These are phyloP conservation scores for Exophiala alcalophila DNA, from an alignment of 2,329 filamentous ascomycete genomes.

Conservation along the genomic window DNA sequence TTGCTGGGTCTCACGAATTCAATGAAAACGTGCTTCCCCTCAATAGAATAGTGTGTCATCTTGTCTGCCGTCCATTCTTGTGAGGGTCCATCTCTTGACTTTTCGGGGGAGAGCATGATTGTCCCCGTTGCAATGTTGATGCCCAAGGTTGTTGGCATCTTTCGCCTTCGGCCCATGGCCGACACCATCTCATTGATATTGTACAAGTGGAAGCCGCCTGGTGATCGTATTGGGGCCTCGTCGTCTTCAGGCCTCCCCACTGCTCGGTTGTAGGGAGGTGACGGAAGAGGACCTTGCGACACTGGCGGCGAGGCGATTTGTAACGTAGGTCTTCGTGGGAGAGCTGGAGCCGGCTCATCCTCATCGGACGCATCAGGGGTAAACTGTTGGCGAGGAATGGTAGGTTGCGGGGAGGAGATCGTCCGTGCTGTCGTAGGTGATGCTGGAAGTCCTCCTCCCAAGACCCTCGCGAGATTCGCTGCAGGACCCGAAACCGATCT, in stretches of 20 bases:
- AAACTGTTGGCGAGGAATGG: conserved; percentile 53
- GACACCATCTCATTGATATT: conserved; percentile 97
- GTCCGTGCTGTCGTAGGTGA: conserved; percentile 34
- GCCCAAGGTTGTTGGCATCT: conserved; percentile 96
- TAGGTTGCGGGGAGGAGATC: conserved; percentile 37
- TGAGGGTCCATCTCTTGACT: conserved; percentile 73
- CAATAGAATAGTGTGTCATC: conserved; percentile 95
- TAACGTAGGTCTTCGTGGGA: conserved; percentile 63
- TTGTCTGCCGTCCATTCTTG: conserved; percentile 94
- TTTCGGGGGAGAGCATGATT: conserved; percentile 88
- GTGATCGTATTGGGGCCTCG: conserved; percentile 49
- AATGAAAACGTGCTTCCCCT: conserved; percentile 96
- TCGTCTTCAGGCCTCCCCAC: conserved; percentile 47
- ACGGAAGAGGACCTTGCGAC: conserved; percentile 50
- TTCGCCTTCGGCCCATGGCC: conserved; percentile 95
- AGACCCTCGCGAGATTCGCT: conserved; percentile 54
- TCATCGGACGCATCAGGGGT: conserved; percentile 68
- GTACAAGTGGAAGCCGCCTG: conserved; percentile 87
- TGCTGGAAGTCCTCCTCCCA: conserved; percentile 37
- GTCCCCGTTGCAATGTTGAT: conserved; percentile 84
- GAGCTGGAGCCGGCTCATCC: conserved; percentile 56
- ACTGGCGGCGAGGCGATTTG: conserved; percentile 46
- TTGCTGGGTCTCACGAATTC: conserved; percentile 90
- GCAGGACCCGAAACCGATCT: conserved; percentile 53
- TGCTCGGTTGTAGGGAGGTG: conserved; percentile 55